Conservation (phyloP, 2,329 filamentous ascomycete species). For the Tolypocladium sp. region DNA sequence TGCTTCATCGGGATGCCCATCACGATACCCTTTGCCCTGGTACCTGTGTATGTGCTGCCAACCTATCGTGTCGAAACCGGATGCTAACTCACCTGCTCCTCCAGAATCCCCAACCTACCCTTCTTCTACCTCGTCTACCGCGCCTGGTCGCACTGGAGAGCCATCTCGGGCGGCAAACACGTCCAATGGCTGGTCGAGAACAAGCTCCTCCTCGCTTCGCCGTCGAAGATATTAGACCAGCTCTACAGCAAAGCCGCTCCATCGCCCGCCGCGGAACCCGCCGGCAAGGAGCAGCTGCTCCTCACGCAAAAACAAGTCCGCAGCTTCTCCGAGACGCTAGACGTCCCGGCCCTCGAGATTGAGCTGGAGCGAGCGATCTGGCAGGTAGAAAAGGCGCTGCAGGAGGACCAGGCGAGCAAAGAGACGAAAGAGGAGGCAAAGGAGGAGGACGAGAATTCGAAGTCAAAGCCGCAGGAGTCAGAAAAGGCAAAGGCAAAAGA, state of each 20-base stretch:
- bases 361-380: constrained; percentile 69
- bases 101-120: constrained; percentile 80
- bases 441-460: not conserved
- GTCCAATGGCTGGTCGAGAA: constrained; percentile 72
- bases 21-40: constrained; percentile 68
- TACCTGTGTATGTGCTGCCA: constrained; percentile 64
- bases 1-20: constrained; percentile 78
- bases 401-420: constrained; percentile 23
- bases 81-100: not conserved
- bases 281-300: constrained; percentile 26
- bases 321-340: constrained; percentile 50
- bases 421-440: constrained; percentile 1
- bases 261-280: constrained; percentile 8
- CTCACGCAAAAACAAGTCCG: constrained; percentile 44
- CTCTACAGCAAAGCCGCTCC: constrained; percentile 48
- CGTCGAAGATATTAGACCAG: constrained; percentile 62
- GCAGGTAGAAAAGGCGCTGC: constrained; percentile 53
- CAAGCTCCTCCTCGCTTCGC: constrained; percentile 55
- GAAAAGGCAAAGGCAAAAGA: not conserved
- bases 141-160: constrained; percentile 86
- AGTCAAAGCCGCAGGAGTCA: not conserved
- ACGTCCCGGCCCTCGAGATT: constrained; percentile 60
- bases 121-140: constrained; percentile 95
- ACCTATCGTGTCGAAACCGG: not conserved
- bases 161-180: constrained; percentile 75